These are phyloP conservation scores for Amaranthus tricolor DNA, from an alignment of 179 eudicot species.

Conservation along the genomic window DNA sequence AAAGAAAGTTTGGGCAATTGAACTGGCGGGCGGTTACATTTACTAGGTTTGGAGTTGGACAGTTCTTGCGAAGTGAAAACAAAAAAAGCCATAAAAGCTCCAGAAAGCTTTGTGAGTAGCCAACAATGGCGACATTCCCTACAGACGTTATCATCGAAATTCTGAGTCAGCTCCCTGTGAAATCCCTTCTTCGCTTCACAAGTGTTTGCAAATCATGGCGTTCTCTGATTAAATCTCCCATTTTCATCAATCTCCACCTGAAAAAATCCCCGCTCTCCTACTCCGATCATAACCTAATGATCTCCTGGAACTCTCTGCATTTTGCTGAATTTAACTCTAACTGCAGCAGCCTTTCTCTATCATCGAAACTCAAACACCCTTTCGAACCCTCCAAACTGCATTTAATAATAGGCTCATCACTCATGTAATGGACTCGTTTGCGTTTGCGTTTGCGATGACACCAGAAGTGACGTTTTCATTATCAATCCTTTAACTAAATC, in stretches of 20 bases:
- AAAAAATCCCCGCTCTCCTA: constrained; percentile 7
- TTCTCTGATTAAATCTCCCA: not conserved
- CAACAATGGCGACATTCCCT: not conserved
- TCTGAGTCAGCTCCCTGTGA: not conserved
- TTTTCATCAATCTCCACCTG: constrained; percentile 3
- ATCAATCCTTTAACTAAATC: constrained; percentile 4
- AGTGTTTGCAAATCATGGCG: not conserved
- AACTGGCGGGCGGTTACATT: too few relatives aligned
- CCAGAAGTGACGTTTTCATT: not conserved
- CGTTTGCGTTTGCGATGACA: not conserved
- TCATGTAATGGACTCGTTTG: constrained; percentile 9
- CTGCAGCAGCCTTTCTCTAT: not conserved
- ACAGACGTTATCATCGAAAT: not conserved
- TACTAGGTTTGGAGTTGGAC: too few relatives aligned
- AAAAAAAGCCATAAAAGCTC: too few relatives aligned
- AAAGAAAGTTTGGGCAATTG: too few relatives aligned
- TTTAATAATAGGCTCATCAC: not conserved
- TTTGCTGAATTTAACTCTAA: not conserved
- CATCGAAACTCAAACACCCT: constrained; percentile 13
- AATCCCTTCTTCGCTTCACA: not conserved
- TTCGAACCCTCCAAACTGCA: not conserved
- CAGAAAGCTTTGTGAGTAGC: too few relatives aligned
- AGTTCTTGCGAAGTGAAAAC: too few relatives aligned
- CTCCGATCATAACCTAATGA: constrained; percentile 12
- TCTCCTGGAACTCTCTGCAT: not conserved